These are phyloP conservation scores for Tetraselmis striata DNA, from an alignment of 139 green algal species.

Conservation along the genomic window DNA sequence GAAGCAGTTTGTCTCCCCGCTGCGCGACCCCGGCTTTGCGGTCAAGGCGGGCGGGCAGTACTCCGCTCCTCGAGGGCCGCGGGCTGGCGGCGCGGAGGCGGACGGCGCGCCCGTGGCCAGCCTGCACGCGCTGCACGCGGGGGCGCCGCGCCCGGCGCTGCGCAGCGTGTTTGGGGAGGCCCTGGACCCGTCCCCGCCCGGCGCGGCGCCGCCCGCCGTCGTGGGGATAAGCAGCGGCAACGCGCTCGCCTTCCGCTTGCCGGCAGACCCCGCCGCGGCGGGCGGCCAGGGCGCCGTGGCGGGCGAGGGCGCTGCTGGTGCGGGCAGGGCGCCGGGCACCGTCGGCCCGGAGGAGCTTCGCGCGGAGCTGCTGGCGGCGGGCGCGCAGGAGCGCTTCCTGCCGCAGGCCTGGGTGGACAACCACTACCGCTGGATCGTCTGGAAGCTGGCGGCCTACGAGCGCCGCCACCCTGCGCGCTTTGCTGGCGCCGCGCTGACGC, in stretches of 20 bases:
- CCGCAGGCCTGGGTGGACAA: constrained; percentile 50
- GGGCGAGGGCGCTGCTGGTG: too few species aligned
- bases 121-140: neutral
- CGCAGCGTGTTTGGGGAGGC: neutral
- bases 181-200: too few species aligned
- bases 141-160: neutral
- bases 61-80: neutral
- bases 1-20: neutral
- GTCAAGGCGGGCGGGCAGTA: neutral
- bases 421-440: constrained; percentile 61
- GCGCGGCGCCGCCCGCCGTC: too few species aligned
- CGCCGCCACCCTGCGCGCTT: constrained; percentile 12
- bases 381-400: constrained; percentile 28
- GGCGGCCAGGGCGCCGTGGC: too few species aligned
- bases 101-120: neutral
- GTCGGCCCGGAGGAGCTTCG: constrained; percentile 11
- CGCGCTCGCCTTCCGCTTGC: too few species aligned
- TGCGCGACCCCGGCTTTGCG: neutral
- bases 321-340: too few species aligned
- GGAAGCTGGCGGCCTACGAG: constrained; percentile 61
- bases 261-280: too few species aligned
- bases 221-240: too few species aligned
- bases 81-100: neutral
- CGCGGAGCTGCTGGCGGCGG: constrained; percentile 27
- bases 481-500: constrained; percentile 16